Evolutionary conservation across 306 rosid genomes (phyloP), one percentile per base, ranked within the genome.

Genomic region (Delonix regia): DNA sequence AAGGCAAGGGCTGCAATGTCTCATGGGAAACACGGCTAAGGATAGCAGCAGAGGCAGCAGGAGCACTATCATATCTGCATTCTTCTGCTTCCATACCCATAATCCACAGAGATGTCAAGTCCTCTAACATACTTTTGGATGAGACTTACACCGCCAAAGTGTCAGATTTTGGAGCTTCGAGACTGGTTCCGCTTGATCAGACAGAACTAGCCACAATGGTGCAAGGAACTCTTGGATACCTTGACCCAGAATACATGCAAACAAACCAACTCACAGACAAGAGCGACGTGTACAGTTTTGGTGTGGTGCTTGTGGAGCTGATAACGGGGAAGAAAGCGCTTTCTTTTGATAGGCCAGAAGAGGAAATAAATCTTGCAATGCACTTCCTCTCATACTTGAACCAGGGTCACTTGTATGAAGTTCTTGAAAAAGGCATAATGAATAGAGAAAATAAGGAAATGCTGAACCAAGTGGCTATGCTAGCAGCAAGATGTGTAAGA

Each of bases 201-300:
- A 52, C 70, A 7, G 64, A 82, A 30, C 3, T 84, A 15, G 44
- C 71, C n/a, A 86, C 87, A 0, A 39, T 88, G 76, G 88, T 88
- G 36, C 87, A 86, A 82, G 88, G 90, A 30, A 88, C 88, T 19
- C 33, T 86, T 0, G 92, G 90, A 0, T 88, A 86, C 36, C 49
- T 88, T 0, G 87, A 88, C 27, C 86, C 88, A 0, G 85, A 88
- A 16, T 88, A 80, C 25, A 12, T 84, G 56, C 78, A 55, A 0
- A 76, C 84, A 27, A 65, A 77, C 27, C 81, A 84, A n/a, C 12
- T 88, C 7, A 86, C 82, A 0, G 84, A 80, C 16, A 84, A 86
- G 13, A 88, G 90, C 19, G 90, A 86, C 48, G 92, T 88, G 0
- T 88, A 88, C 18, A 88, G 88, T 36, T 88, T 88, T n/a, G 87